phyloP scores from a whole-genome alignment of 139 green algal species.

The Asterochloris sp. region DNA sequence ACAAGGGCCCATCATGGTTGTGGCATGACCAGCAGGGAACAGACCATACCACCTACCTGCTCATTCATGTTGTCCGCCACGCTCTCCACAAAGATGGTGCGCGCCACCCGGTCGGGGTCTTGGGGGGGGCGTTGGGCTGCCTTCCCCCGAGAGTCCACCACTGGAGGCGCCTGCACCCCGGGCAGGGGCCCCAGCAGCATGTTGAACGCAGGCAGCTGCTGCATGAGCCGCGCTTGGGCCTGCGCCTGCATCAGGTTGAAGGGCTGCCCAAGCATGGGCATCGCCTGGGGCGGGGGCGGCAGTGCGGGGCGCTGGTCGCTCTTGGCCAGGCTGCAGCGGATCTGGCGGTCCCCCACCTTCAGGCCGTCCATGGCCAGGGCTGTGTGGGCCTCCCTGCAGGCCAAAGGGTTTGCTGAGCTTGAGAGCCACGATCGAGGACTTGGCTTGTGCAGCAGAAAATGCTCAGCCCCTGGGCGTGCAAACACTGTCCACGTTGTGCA shows the following conservation, averaged over 20 bases:
- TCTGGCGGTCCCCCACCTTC: constrained; percentile 17
- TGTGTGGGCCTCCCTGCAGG: constrained; percentile 18
- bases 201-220: constrained; percentile 8
- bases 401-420: not conserved
- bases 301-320: not conserved
- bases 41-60: not conserved
- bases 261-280: not conserved
- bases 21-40: not conserved
- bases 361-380: constrained; percentile 27
- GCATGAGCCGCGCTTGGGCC: constrained; percentile 15
- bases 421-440: not conserved
- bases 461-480: not conserved
- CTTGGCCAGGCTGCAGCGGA: constrained; percentile 27
- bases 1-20: not conserved
- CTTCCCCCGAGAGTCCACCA: not conserved
- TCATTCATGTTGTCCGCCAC: constrained; percentile 14
- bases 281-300: not conserved
- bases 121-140: constrained; percentile 7
- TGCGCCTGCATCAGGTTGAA: constrained; percentile 21
- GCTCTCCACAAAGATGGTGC: constrained; percentile 24
- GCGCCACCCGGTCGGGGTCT: constrained; percentile 18
- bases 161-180: not conserved
- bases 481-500: no score
- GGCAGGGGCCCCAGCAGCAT: constrained; percentile 19
- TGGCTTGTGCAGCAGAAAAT: not conserved